Evolutionary conservation across 2,329 filamentous ascomycete species (phyloP).

Genomic region (Paecilomyces fulvus): DNA sequence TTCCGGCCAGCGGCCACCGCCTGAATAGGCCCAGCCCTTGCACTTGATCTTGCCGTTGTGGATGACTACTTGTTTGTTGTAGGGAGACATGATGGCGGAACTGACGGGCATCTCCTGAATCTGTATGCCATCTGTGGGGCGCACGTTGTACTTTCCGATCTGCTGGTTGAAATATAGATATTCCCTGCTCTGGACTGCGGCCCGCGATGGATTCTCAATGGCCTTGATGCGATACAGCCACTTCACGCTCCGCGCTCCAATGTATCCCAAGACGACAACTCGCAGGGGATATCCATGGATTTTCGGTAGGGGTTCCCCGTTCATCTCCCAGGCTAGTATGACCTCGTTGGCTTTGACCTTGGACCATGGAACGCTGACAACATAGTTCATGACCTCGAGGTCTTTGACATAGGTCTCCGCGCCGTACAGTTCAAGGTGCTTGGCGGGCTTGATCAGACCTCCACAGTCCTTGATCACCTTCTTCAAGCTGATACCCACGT

Average conservation of each 20-base stretch:
- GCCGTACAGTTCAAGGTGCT: conserved; percentile 61
- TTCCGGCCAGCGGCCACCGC: conserved; percentile 52
- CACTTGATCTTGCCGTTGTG: conserved; percentile 52
- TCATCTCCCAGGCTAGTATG: conserved; percentile 64
- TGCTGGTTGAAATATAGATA: conserved; percentile 64
- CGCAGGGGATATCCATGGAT: conserved; percentile 61
- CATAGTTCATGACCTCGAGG: conserved; percentile 56
- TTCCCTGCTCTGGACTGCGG: conserved; percentile 57
- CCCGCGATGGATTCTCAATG: conserved; percentile 47
- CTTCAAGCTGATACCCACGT: conserved; percentile 57
- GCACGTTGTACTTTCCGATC: conserved; percentile 57
- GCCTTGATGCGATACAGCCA: conserved; percentile 57
- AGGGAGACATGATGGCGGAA: conserved; percentile 57
- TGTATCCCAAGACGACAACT: conserved; percentile 56
- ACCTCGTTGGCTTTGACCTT: conserved; percentile 62
- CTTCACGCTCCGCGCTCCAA: conserved; percentile 57
- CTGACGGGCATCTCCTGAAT: conserved; percentile 67
- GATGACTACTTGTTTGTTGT: conserved; percentile 52
- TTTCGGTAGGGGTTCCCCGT: conserved; percentile 53
- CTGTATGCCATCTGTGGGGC: conserved; percentile 52
- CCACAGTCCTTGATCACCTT: conserved; percentile 64
- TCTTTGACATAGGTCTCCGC: conserved; percentile 69
- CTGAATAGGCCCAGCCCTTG: conserved; percentile 52
- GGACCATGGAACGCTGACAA: conserved; percentile 56
- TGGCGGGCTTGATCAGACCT: conserved; percentile 46